Percentiles rank a stretch among this genome's conserved stretches.
phyloP scores from a whole-genome alignment of 345 rosid species.

The Ceriops decandra region DNA sequence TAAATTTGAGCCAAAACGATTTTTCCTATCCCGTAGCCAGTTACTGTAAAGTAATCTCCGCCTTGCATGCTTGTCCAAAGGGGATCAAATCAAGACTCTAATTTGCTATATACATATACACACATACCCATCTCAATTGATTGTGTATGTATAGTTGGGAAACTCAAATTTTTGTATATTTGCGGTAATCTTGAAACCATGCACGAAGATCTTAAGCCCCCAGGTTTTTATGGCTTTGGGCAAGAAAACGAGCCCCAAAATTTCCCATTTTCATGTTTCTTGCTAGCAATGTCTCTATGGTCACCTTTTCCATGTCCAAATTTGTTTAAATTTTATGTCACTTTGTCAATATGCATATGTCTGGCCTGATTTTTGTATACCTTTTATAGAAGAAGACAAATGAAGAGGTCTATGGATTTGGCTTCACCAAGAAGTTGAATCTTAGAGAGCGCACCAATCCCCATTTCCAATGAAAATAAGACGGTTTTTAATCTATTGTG shows the following conservation, averaged over 20 bases:
- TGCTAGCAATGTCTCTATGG: conserved; percentile 6
- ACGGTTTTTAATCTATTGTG: not conserved
- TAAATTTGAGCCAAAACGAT: too few relatives aligned
- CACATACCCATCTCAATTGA: too few relatives aligned
- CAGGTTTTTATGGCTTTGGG: not conserved
- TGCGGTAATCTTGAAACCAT: too few relatives aligned
- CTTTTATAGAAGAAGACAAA: conserved; percentile 23
- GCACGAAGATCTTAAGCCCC: too few relatives aligned
- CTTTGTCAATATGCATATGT: conserved; percentile 30
- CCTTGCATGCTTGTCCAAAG: too few relatives aligned
- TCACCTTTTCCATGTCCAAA: conserved; percentile 16
- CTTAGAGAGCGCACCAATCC: conserved; percentile 6
- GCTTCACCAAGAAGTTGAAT: conserved; percentile 36
- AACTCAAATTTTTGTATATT: too few relatives aligned
- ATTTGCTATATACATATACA: too few relatives aligned
- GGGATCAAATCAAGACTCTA: too few relatives aligned
- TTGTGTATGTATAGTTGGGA: too few relatives aligned
- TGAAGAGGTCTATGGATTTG: conserved; percentile 23
- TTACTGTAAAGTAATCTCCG: too few relatives aligned
- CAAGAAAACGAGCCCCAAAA: not conserved
- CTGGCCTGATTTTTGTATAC: conserved; percentile 11
- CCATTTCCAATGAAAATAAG: conserved; percentile 11
- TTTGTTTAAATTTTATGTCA: conserved; percentile 2
- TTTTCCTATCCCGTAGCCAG: too few relatives aligned
- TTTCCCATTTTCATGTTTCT: conserved; percentile 27